A percentile compares a stretch with the other conserved stretches of the same genome.
Conservation (phyloP, 73 alveolate species). For the Stentor coeruleus region DNA sequence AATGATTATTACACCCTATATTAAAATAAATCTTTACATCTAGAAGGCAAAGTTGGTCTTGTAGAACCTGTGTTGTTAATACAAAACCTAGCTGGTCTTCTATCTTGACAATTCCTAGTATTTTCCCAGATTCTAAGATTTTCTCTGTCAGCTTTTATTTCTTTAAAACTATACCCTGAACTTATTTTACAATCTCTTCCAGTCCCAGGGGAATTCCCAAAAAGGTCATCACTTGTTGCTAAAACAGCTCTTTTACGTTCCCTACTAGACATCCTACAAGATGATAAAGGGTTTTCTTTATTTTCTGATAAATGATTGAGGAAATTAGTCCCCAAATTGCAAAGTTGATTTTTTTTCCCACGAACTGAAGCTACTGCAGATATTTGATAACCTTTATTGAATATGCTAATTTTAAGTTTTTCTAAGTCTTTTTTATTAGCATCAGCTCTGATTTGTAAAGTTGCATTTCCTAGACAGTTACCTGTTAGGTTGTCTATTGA, state of each 20-base stretch:
- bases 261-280: not conserved
- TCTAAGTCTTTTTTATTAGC: not conserved
- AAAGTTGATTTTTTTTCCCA: not conserved
- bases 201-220: not conserved
- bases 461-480: not conserved
- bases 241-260: not conserved
- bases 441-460: not conserved
- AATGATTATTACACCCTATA: too few relatives aligned
- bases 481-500: not conserved
- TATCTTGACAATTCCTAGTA: too few relatives aligned
- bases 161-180: not conserved
- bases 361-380: not conserved
- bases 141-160: too few relatives aligned
- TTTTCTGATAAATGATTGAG: not conserved
- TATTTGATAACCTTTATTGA: not conserved
- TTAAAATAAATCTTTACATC: too few relatives aligned
- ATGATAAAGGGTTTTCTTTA: not conserved
- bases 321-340: not conserved
- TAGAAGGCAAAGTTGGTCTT: too few relatives aligned
- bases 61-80: too few relatives aligned
- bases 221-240: not conserved
- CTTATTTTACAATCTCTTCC: not conserved
- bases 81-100: too few relatives aligned
- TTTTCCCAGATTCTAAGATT: too few relatives aligned
- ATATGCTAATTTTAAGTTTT: too few relatives aligned